A percentile compares a stretch with the other conserved stretches of the same genome.
phyloP scores from a whole-genome alignment of 345 rosid genomes.

The Citrus glauca region DNA sequence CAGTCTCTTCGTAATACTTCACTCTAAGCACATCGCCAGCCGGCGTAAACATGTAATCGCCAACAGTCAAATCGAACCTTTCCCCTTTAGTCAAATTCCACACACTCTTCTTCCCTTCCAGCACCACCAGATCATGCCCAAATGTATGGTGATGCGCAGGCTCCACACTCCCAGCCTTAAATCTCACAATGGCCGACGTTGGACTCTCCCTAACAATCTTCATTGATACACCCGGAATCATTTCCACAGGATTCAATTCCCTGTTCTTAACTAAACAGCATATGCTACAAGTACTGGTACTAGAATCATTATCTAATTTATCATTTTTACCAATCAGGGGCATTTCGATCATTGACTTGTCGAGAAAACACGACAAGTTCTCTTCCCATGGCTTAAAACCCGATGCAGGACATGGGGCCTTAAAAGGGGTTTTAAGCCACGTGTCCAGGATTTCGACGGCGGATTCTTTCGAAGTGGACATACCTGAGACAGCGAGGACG shows the following conservation, averaged over 20 bases:
- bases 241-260: slow-evolving; percentile 52
- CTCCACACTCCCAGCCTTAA: slow-evolving; percentile 77
- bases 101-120: slow-evolving; percentile 67
- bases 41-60: slow-evolving; percentile 78
- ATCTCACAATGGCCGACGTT: slow-evolving; percentile 75
- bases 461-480: slow-evolving; percentile 46
- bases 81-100: slow-evolving; percentile 79
- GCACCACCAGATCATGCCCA: slow-evolving; percentile 80
- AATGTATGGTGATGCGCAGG: slow-evolving; percentile 95
- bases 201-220: slow-evolving; percentile 87
- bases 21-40: slow-evolving; percentile 85
- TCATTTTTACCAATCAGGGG: slow-evolving; percentile 39
- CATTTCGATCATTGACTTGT: slow-evolving; percentile 49
- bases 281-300: slow-evolving; percentile 32
- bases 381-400: slow-evolving; percentile 55
- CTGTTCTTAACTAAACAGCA: slow-evolving; percentile 64
- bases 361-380: slow-evolving; percentile 49
- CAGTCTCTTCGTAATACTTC: slow-evolving; percentile 79
- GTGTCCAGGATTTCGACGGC: slow-evolving; percentile 60
- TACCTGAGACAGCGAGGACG: slow-evolving; percentile 73
- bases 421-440: slow-evolving; percentile 71
- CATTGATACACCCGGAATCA: slow-evolving; percentile 86
- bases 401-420: slow-evolving; percentile 74
- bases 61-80: slow-evolving; percentile 55
- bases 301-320: neutral